phyloP scores from a whole-genome alignment of 1,139 yeast species.

The Pichia sp. region DNA sequence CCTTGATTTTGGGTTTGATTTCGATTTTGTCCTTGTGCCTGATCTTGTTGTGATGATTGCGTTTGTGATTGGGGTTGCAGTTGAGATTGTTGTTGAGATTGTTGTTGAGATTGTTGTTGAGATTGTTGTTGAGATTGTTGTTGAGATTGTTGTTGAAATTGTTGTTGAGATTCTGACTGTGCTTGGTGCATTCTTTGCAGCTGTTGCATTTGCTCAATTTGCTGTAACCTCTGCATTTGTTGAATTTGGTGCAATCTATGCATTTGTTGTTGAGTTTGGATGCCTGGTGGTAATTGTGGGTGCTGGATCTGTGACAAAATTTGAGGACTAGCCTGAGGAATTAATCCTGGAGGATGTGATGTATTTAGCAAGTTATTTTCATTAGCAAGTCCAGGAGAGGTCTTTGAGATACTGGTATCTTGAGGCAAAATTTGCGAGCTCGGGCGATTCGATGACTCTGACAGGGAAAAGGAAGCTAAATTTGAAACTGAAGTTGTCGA shows the following conservation, averaged over 20 bases:
- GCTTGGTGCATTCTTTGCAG: not conserved
- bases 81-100: not conserved
- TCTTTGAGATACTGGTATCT: not conserved
- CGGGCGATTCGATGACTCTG: not conserved
- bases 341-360: not conserved
- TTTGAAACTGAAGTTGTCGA: not conserved
- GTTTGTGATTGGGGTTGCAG: not conserved
- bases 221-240: constrained; percentile 5
- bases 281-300: not conserved
- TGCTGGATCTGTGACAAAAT: not conserved
- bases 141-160: not conserved
- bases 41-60: not conserved
- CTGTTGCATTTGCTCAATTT: constrained; percentile 5
- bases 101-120: not conserved
- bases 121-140: not conserved
- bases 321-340: not conserved
- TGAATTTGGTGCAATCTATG: constrained; percentile 6
- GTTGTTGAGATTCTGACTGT: not conserved
- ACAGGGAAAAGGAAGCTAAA: not conserved
- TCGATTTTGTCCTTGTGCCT: not conserved
- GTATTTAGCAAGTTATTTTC: not conserved
- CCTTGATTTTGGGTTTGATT: no score
- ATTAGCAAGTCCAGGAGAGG: not conserved
- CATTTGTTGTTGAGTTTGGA: constrained; percentile 3
- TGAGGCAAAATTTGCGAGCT: constrained; percentile 8